Base-by-base conservation (phyloP, 768 basidiomycete species). In the Chalciporus sphaerocephalus region DNA sequence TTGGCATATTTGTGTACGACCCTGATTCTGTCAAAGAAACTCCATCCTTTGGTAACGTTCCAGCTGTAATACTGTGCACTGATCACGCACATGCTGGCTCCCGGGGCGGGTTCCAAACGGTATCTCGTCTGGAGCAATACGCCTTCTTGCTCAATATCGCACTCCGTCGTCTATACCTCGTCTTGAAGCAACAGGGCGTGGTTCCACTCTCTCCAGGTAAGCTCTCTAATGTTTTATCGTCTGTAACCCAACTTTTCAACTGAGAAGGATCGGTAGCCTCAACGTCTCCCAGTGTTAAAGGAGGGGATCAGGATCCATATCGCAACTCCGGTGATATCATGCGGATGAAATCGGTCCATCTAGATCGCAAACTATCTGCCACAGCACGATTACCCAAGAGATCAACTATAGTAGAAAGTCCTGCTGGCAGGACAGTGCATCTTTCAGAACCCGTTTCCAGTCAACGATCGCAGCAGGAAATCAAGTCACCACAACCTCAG, bases 91-190 rank as follows among this genome's bases (percentile, higher is more conserved):
- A 84, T 59, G 56, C 68, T 21, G 78, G 76, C 13, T 89, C 85
- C 57, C 73, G 79, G 45, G 60, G 68, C 18, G 92, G 94, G 10
- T 97, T 98, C 68, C 87, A 90, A 60, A 76, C 89, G 15, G 96
- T 96, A 13, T 92, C 94, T 49, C 76, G 95, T 46, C 69, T 99
- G 52, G 96, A 99, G 71, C 96, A 99, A 62, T 99, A 96, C 65
- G 91, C 96, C 2, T 99, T 94, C 74, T 69, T 99, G 46, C 73
- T 99, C 42, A 97, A 97, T 60, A 96, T 98, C 18, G 96, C 95
- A 16, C 73, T 99, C 44, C 76, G 94, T 54, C 79, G 95, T 58
- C 72, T 99, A 42, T 98, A 93, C 67, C 77, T 90, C 23, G 76
- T 89, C 28, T 69, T 91, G 58, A 89, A 87, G 73, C 87, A 88